phyloP scores from a whole-genome alignment of 1,284 basidiomycete species.

The Ganoderma lingzhi region DNA sequence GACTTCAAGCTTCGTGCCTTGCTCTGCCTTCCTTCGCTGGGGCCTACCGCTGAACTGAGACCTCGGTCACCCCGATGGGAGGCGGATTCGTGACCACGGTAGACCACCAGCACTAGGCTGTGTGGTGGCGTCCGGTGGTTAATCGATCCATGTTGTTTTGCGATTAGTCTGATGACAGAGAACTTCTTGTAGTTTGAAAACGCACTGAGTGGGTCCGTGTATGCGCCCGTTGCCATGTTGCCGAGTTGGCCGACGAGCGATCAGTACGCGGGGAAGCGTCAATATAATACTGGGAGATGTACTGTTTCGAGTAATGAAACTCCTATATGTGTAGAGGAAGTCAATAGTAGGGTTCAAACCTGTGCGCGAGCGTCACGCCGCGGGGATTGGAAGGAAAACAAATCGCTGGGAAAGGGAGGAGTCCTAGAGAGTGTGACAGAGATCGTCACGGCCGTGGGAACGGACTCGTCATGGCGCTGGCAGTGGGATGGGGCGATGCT shows the following conservation, averaged over 20 bases:
- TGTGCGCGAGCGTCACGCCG: background rate
- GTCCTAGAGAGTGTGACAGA: background rate
- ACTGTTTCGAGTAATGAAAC: background rate
- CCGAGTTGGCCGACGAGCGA: background rate
- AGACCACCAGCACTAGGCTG: background rate
- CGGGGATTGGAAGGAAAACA: slow-evolving; percentile 3
- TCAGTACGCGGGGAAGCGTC: background rate
- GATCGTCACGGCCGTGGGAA: slow-evolving; percentile 2
- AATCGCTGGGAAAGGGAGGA: background rate
- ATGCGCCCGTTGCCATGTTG: background rate
- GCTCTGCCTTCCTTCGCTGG: slow-evolving; percentile 17
- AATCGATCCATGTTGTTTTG: slow-evolving; percentile 8
- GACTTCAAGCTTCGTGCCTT: slow-evolving; percentile 22
- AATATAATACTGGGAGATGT: background rate
- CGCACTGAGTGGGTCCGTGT: slow-evolving; percentile 4
- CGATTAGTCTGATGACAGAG: slow-evolving; percentile 7
- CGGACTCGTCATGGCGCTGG: background rate
- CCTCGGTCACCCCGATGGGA: slow-evolving; percentile 30
- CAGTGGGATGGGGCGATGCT: background rate
- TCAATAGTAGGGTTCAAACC: background rate
- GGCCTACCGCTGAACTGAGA: slow-evolving; percentile 12
- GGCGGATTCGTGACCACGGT: background rate
- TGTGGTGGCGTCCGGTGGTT: slow-evolving; percentile 25
- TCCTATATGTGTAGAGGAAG: background rate
- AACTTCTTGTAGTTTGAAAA: background rate